Conservation (phyloP, 2,329 filamentous ascomycete genomes). For the Pseudogymnoascus verrucosus region DNA sequence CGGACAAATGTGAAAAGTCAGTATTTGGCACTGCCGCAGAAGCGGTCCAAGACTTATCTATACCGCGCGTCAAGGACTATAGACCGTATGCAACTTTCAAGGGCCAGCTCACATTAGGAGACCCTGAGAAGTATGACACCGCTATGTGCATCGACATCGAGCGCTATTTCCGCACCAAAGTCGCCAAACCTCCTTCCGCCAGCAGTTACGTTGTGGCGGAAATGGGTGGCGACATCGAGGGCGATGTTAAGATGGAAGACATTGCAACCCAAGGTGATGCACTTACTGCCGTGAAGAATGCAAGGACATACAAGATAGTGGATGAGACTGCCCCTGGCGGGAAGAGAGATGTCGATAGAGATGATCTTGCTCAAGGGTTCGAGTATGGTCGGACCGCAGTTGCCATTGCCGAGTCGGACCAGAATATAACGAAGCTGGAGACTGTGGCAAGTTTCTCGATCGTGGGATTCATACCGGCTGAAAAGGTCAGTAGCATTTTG, state of each 20-base stretch:
- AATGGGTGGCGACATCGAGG: slow-evolving; percentile 31
- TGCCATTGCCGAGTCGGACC: slow-evolving; percentile 76
- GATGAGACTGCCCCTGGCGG: slow-evolving; percentile 68
- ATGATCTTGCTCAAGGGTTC: slow-evolving; percentile 85
- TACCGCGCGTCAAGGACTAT: slow-evolving; percentile 67
- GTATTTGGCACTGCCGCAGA: slow-evolving; percentile 77
- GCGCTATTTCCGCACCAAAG: slow-evolving; percentile 79
- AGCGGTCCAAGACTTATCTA: slow-evolving; percentile 71
- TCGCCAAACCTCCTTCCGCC: slow-evolving; percentile 65
- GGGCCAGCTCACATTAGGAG: slow-evolving; percentile 71
- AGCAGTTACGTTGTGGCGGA: slow-evolving; percentile 63
- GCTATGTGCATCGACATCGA: slow-evolving; percentile 81
- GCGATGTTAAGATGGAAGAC: slow-evolving; percentile 39
- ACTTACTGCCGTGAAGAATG: slow-evolving; percentile 64
- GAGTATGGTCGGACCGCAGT: slow-evolving; percentile 90
- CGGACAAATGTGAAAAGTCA: slow-evolving; percentile 58
- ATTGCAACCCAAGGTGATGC: slow-evolving; percentile 32
- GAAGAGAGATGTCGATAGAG: slow-evolving; percentile 72
- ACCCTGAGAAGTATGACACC: slow-evolving; percentile 62
- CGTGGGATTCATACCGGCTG: slow-evolving; percentile 72
- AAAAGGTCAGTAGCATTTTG: slow-evolving; percentile 45
- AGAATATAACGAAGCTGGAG: slow-evolving; percentile 81
- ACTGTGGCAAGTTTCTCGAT: slow-evolving; percentile 69
- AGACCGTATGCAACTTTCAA: slow-evolving; percentile 72
- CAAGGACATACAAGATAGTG: slow-evolving; percentile 73